These are phyloP conservation scores for Leccinum boreale DNA, from an alignment of 768 basidiomycete genomes.

Conservation along the genomic window DNA sequence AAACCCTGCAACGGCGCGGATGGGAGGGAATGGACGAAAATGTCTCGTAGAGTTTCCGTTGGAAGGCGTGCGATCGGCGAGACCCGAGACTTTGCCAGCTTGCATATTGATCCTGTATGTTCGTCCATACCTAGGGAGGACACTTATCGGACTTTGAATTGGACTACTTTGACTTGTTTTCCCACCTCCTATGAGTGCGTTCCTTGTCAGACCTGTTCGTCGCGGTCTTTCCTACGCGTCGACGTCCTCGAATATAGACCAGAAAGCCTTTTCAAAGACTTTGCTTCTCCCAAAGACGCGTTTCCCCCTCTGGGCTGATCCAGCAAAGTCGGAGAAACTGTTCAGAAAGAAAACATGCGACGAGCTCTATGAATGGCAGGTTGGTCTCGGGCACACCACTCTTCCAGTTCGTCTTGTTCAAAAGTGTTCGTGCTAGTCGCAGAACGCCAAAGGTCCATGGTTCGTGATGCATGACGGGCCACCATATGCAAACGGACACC, in stretches of 20 bases:
- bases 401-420: neutral
- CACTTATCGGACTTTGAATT: too few species aligned
- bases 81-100: neutral
- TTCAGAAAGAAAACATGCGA: constrained; percentile 66
- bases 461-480: constrained; percentile 96
- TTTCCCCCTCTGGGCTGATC: constrained; percentile 72
- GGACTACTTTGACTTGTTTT: too few species aligned
- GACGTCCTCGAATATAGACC: constrained; percentile 8
- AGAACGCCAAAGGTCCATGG: constrained; percentile 59
- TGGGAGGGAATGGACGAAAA: neutral
- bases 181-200: neutral
- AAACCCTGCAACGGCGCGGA: neutral
- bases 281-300: constrained; percentile 78
- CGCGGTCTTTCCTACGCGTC: constrained; percentile 15
- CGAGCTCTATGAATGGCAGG: constrained; percentile 78
- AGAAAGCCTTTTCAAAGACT: constrained; percentile 53
- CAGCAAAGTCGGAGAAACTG: constrained; percentile 55
- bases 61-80: neutral
- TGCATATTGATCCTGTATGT: neutral
- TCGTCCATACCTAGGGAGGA: too few species aligned
- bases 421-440: constrained; percentile 43
- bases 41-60: neutral
- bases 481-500: constrained; percentile 93
- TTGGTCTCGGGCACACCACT: constrained; percentile 31
- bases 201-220: constrained; percentile 7